phyloP scores from a whole-genome alignment of 495 filamentous ascomycete genomes.

The Penicillium odoratum region DNA sequence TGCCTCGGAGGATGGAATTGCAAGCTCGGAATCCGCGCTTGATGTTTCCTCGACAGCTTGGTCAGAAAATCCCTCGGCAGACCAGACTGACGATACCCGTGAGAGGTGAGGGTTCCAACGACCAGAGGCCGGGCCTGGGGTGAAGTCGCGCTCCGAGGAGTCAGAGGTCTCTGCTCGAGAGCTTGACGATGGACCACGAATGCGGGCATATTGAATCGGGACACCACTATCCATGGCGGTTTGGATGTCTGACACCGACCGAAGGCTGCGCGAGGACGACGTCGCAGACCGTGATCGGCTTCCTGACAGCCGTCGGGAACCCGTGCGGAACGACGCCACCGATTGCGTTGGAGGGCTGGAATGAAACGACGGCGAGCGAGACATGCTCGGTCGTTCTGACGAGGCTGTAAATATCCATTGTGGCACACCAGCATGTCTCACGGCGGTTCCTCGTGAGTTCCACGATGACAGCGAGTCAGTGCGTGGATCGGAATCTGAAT shows the following conservation, averaged over 20 bases:
- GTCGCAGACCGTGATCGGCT: constrained; percentile 41
- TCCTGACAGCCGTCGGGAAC: constrained; percentile 29
- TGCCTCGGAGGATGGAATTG: not conserved
- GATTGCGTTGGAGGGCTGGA: constrained; percentile 41
- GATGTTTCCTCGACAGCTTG: not conserved
- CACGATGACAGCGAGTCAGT: constrained; percentile 49
- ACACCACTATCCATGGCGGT: constrained; percentile 41
- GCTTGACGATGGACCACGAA: constrained; percentile 49
- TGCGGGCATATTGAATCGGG: constrained; percentile 50
- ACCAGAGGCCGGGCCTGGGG: constrained; percentile 39
- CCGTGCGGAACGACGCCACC: constrained; percentile 32
- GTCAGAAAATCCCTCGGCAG: constrained; percentile 33
- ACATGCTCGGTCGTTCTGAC: constrained; percentile 35
- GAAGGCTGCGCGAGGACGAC: constrained; percentile 40
- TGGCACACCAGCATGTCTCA: constrained; percentile 35
- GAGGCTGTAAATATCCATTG: constrained; percentile 41
- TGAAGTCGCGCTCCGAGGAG: constrained; percentile 31
- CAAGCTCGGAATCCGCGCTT: constrained; percentile 1
- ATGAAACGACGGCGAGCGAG: constrained; percentile 38
- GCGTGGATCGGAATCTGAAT: constrained; percentile 39
- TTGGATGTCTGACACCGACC: constrained; percentile 32
- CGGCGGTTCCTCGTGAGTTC: constrained; percentile 53
- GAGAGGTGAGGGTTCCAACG: constrained; percentile 77
- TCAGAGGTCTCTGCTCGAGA: constrained; percentile 46
- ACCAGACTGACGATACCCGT: constrained; percentile 68